A percentile compares a stretch with the other conserved stretches of the same genome.
Conservation (phyloP, 1,139 yeast genomes). For the Candida pseudocylindracea region DNA sequence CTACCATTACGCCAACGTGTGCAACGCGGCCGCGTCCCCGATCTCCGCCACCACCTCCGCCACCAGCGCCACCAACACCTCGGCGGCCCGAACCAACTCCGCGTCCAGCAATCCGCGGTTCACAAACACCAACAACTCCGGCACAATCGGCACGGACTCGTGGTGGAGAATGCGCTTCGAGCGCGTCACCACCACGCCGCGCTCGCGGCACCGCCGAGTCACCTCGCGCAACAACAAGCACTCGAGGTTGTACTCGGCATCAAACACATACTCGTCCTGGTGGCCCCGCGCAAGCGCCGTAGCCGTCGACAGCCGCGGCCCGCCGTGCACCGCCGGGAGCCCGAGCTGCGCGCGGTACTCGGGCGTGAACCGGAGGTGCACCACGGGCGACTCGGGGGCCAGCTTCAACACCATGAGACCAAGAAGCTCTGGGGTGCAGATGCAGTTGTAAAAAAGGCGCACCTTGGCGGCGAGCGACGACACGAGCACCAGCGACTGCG, state of each 20-base stretch:
- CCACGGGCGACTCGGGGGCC: constrained; percentile 34
- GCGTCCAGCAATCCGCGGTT: constrained; percentile 27
- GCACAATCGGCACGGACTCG: constrained; percentile 53
- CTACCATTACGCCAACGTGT: not conserved
- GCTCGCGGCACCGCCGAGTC: constrained; percentile 28
- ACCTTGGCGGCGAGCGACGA: constrained; percentile 9
- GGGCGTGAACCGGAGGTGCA: constrained; percentile 33
- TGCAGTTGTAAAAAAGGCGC: constrained; percentile 6
- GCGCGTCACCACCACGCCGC: constrained; percentile 43
- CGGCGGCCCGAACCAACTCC: constrained; percentile 16
- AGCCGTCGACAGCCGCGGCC: constrained; percentile 12
- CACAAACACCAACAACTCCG: constrained; percentile 42
- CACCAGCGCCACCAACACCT: not conserved
- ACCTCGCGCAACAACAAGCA: constrained; percentile 39
- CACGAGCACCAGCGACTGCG: constrained; percentile 9
- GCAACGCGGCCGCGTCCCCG: not conserved
- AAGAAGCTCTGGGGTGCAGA: constrained; percentile 2
- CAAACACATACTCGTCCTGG: constrained; percentile 8
- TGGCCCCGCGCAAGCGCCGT: constrained; percentile 14
- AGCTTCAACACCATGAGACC: constrained; percentile 28
- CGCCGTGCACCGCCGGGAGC: constrained; percentile 27
- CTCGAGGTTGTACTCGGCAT: constrained; percentile 30
- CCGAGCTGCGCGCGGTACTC: constrained; percentile 17
- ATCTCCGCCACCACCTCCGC: not conserved
- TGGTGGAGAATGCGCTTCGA: constrained; percentile 48